phyloP scores from a whole-genome alignment of 2,329 filamentous ascomycete genomes.

The Paraphaeosphaeria sporulosa region DNA sequence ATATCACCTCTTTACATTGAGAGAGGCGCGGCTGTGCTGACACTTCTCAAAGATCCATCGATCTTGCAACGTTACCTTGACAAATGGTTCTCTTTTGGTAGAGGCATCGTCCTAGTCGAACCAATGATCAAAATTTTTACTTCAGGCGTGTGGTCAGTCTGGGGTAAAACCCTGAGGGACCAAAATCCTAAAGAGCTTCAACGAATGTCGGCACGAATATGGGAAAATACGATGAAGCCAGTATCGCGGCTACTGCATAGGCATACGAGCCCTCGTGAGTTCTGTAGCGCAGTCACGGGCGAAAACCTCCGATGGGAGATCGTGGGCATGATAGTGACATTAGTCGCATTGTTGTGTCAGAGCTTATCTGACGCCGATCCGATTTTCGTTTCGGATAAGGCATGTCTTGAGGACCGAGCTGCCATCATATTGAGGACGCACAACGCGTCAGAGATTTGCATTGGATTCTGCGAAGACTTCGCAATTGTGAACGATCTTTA shows the following conservation, averaged over 20 bases:
- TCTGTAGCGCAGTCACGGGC: slow-evolving; percentile 49
- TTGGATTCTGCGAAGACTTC: slow-evolving; percentile 42
- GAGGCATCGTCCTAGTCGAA: slow-evolving; percentile 44
- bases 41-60: slow-evolving; percentile 35
- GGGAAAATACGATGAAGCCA: slow-evolving; percentile 51
- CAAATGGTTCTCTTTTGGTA: slow-evolving; percentile 41
- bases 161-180: slow-evolving; percentile 33
- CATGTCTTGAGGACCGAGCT: slow-evolving; percentile 33
- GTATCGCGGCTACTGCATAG: slow-evolving; percentile 41
- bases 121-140: slow-evolving; percentile 44
- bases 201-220: slow-evolving; percentile 51
- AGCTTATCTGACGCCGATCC: slow-evolving; percentile 43
- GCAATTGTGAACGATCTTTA: slow-evolving; percentile 44
- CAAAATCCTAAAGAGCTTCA: slow-evolving; percentile 41
- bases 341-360: slow-evolving; percentile 48
- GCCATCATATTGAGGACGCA: slow-evolving; percentile 32
- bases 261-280: slow-evolving; percentile 49
- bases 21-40: slow-evolving; percentile 36
- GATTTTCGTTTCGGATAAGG: slow-evolving; percentile 40
- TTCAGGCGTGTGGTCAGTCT: slow-evolving; percentile 33
- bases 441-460: slow-evolving; percentile 40
- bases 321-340: slow-evolving; percentile 49
- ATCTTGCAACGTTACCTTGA: slow-evolving; percentile 40
- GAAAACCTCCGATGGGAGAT: slow-evolving; percentile 54
- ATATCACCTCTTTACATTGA: slow-evolving; percentile 34